Evolutionary conservation across 2,329 filamentous ascomycete genomes (phyloP), one percentile per base, ranked within the genome.

Genomic region (Phialophora macrospora): DNA sequence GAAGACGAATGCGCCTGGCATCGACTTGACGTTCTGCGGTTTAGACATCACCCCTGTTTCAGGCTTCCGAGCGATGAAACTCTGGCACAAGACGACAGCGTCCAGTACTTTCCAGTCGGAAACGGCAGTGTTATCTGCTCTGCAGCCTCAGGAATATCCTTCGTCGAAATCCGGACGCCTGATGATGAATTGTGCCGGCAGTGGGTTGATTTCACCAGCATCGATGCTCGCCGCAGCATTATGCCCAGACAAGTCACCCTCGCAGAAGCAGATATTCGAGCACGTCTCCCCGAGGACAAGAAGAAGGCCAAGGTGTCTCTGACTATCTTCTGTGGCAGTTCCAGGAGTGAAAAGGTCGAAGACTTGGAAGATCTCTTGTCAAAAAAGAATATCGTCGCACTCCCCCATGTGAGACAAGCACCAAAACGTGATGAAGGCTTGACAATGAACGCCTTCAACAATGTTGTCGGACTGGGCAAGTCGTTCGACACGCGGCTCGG

Each of bases 1-100:
- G 85, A 88, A 55, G 92, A 97, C 71, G 95, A 98, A 78, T 97
- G 93, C 76, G 84, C 83, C 28, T 98, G 94, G 94, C 93, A 97
- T 77, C 87, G 93, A 64, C 84, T 98, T 6, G 95, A 98, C 77
- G 88, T 88, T 61, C 83, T 99, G 60, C 90, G 93, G 46, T 97
- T 97, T 80, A 89, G 93, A 70, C 90, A 89, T 71, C 95, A 99
- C 74, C 92, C 93, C 3, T 93, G 91, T 76, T 98, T 99, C 81
- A 85, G 88, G 62, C 84, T 96, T 60, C 92, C 93, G 0, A 89
- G 87, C 63, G 95, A 98, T 72, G 79, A 85, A 4, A 79, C 85
- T 17, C 76, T 85, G 46, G 84, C 82, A 68, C 66, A 66, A 55
- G 93, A 97, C 71, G 85, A 86, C 41, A 93, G 91, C 70, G 85